A percentile compares a stretch with the other conserved stretches of the same genome.
These are phyloP conservation scores for Xylaria venustula DNA, from an alignment of 495 filamentous ascomycete species.

Conservation along the genomic window DNA sequence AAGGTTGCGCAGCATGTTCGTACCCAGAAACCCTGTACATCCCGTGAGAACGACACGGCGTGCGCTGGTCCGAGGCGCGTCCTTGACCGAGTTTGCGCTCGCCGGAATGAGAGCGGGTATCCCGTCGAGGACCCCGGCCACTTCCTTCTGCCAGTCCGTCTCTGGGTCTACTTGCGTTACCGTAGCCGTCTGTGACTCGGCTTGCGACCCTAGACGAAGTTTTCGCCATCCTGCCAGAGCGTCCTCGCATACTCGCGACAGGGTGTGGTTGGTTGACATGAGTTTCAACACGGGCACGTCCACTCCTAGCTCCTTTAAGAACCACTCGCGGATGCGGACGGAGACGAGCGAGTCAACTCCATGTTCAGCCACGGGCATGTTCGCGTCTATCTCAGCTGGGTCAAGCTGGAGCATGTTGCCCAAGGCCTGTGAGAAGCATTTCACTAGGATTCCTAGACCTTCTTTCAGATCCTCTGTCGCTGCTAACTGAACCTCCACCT, in stretches of 20 bases:
- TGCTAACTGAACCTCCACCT: too few species aligned
- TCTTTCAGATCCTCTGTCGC: background rate
- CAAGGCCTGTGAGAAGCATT: background rate
- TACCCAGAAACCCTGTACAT: conserved; percentile 33
- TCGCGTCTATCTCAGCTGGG: background rate
- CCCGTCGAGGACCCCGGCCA: too few species aligned
- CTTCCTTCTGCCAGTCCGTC: too few species aligned
- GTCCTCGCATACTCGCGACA: too few species aligned
- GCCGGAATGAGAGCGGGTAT: too few species aligned
- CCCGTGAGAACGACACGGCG: conserved; percentile 30
- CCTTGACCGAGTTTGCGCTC: too few species aligned
- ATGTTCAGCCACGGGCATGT: background rate
- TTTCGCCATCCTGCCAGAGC: too few species aligned
- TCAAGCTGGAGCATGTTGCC: background rate
- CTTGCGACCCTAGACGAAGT: too few species aligned
- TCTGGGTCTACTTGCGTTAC: too few species aligned
- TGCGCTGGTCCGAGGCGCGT: too few species aligned
- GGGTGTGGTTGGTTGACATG: too few species aligned
- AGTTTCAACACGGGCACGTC: conserved; percentile 15
- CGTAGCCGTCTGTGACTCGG: too few species aligned
- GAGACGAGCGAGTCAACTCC: conserved; percentile 39
- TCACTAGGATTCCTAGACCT: background rate
- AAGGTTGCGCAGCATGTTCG: conserved; percentile 10
- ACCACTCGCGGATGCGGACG: conserved; percentile 31
- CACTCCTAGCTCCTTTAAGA: conserved; percentile 27